A percentile compares a stretch with the other conserved stretches of the same genome.
These are phyloP conservation scores for Pleurotus pulmonarius DNA, from an alignment of 768 basidiomycete genomes.

Conservation along the genomic window DNA sequence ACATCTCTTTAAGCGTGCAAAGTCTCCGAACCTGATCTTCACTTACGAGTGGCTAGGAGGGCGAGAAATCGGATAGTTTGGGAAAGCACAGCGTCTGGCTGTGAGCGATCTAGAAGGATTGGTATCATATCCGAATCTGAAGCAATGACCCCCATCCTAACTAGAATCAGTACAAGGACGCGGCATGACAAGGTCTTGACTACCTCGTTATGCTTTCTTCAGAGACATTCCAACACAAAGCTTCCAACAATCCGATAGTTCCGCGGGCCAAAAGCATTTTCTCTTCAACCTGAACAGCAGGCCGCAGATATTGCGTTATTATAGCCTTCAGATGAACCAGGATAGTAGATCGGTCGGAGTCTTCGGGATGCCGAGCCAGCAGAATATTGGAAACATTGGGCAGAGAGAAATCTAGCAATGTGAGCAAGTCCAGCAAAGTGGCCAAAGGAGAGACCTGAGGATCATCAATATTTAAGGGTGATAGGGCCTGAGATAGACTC, in stretches of 20 bases:
- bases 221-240: slow-evolving; percentile 43
- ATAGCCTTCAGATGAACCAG: slow-evolving; percentile 36
- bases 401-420: slow-evolving; percentile 39
- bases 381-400: slow-evolving; percentile 42
- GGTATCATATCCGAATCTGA: slow-evolving; percentile 38
- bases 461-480: slow-evolving; percentile 12
- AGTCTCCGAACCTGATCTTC: not conserved
- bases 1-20: slow-evolving; percentile 3
- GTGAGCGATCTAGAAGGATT: slow-evolving; percentile 44
- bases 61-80: slow-evolving; percentile 47
- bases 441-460: slow-evolving; percentile 41
- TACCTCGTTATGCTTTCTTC: slow-evolving; percentile 39
- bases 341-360: slow-evolving; percentile 24
- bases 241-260: slow-evolving; percentile 47
- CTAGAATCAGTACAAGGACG: not conserved
- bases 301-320: slow-evolving; percentile 35
- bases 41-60: slow-evolving; percentile 53
- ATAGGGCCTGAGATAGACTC: slow-evolving; percentile 16
- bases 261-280: slow-evolving; percentile 31
- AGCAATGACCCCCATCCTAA: slow-evolving; percentile 36
- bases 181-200: slow-evolving; percentile 7
- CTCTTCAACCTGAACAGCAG: slow-evolving; percentile 22
- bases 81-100: slow-evolving; percentile 49
- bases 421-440: slow-evolving; percentile 51
- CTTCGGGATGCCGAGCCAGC: slow-evolving; percentile 23